Percentiles rank a stretch among this genome's conserved stretches.
Conservation (phyloP, 2,329 filamentous ascomycete species). For the Arthrinium phaeospermum region DNA sequence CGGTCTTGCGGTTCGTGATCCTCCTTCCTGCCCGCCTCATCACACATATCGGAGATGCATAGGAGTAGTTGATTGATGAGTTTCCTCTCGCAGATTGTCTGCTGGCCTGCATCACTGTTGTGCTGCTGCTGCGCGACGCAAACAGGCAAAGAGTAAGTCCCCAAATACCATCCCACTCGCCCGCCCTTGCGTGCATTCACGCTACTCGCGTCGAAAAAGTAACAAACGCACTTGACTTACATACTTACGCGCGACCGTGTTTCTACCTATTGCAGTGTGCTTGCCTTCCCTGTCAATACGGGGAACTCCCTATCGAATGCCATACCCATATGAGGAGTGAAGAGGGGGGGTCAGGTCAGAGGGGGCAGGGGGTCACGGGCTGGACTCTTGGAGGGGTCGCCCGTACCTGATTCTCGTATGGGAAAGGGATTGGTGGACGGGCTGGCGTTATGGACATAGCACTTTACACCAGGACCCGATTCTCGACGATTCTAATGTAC, state of each 20-base stretch:
- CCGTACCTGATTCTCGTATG: background rate
- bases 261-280: conserved; percentile 18
- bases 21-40: background rate
- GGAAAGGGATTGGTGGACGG: background rate
- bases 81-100: conserved; percentile 22
- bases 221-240: background rate
- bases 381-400: background rate
- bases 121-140: conserved; percentile 25
- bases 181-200: background rate
- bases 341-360: too few relatives aligned
- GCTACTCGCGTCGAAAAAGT: background rate
- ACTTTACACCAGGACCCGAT: background rate
- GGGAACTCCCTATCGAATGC: conserved; percentile 22
- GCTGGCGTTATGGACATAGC: background rate
- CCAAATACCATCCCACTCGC: too few relatives aligned
- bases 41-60: background rate
- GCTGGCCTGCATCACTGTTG: conserved; percentile 25
- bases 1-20: conserved; percentile 22
- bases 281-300: conserved; percentile 26
- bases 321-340: conserved; percentile 24
- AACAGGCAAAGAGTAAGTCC: conserved; percentile 26
- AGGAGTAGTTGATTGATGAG: background rate
- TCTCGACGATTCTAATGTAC: background rate
- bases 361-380: background rate
- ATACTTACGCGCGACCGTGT: background rate